phyloP scores from a whole-genome alignment of 2,329 filamentous ascomycete genomes.

The Cryphonectria nitschkei region DNA sequence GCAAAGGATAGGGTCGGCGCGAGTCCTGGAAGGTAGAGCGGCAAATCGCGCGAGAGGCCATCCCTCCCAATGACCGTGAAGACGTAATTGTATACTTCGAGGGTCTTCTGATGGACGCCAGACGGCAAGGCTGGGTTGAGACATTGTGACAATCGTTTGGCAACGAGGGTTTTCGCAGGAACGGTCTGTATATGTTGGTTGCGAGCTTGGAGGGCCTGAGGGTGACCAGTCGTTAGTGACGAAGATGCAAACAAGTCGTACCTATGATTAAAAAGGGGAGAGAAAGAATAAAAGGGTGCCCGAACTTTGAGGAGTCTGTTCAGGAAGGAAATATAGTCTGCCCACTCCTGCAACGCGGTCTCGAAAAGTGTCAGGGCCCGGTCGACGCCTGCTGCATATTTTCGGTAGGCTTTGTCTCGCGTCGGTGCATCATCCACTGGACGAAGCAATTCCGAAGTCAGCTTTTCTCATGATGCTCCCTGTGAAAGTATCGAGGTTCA shows the following conservation, averaged over 20 bases:
- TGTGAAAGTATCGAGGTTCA: conserved; percentile 9
- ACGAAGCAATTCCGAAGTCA: conserved; percentile 11
- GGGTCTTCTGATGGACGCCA: conserved; percentile 94
- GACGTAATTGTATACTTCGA: conserved; percentile 90
- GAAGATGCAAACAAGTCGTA: conserved; percentile 20
- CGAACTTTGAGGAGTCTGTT: conserved; percentile 83
- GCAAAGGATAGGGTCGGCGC: conserved; percentile 91
- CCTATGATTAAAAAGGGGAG: neutral
- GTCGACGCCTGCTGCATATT: conserved; percentile 88
- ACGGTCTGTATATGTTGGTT: conserved; percentile 72
- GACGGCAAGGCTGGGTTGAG: conserved; percentile 91
- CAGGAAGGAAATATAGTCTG: conserved; percentile 97
- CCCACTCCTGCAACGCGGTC: conserved; percentile 94
- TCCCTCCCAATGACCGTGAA: conserved; percentile 85
- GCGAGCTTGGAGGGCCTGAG: conserved; percentile 85
- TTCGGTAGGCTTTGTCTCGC: conserved; percentile 74
- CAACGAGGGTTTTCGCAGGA: conserved; percentile 80
- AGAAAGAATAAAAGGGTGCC: neutral
- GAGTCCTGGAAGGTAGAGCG: conserved; percentile 87
- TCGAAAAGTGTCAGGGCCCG: conserved; percentile 89
- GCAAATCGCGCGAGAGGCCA: conserved; percentile 78
- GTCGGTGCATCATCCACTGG: conserved; percentile 46
- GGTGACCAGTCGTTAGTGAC: conserved; percentile 34
- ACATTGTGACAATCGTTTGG: conserved; percentile 92
- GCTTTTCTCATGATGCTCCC: neutral